Evolutionary conservation across 495 filamentous ascomycete species (phyloP).

Genomic region (Glutinoglossum americanum): DNA sequence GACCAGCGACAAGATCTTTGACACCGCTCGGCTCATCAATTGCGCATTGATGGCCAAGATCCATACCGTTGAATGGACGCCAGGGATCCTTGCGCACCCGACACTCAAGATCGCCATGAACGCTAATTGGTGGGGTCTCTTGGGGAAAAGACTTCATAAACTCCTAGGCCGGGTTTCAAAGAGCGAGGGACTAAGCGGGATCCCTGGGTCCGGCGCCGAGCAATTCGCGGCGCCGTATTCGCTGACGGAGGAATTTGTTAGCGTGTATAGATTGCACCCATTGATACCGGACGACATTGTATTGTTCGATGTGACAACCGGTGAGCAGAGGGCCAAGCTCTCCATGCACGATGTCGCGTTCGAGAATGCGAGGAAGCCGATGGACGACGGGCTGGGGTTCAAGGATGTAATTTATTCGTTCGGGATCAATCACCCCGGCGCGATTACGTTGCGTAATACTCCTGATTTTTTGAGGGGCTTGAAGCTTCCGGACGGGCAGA

Average conservation of each 20-base stretch:
- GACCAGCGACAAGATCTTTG: constrained; percentile 20
- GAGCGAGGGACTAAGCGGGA: constrained; percentile 15
- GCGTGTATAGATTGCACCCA: constrained; percentile 22
- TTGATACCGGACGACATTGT: constrained; percentile 23
- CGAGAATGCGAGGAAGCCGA: constrained; percentile 13
- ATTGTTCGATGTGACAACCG: constrained; percentile 16
- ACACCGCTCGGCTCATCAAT: constrained; percentile 24
- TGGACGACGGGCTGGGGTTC: constrained; percentile 14
- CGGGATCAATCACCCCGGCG: constrained; percentile 24
- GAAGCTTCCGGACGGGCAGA: constrained; percentile 14
- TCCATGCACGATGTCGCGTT: constrained; percentile 16
- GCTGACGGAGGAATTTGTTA: constrained; percentile 25
- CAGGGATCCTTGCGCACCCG: constrained; percentile 22
- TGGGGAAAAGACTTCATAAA: constrained; percentile 21
- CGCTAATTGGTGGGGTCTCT: constrained; percentile 25
- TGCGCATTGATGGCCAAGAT: constrained; percentile 26
- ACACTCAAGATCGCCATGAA: constrained; percentile 18
- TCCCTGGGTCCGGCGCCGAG: constrained; percentile 10
- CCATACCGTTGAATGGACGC: constrained; percentile 26
- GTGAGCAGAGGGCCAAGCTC: constrained; percentile 15
- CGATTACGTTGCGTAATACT: constrained; percentile 21
- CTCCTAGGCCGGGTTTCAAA: constrained; percentile 18
- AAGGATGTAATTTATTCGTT: constrained; percentile 24
- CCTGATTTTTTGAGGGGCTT: constrained; percentile 20
- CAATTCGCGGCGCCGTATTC: constrained; percentile 18